phyloP scores from a whole-genome alignment of 306 rosid genomes.

The Abrus pulchellus region DNA sequence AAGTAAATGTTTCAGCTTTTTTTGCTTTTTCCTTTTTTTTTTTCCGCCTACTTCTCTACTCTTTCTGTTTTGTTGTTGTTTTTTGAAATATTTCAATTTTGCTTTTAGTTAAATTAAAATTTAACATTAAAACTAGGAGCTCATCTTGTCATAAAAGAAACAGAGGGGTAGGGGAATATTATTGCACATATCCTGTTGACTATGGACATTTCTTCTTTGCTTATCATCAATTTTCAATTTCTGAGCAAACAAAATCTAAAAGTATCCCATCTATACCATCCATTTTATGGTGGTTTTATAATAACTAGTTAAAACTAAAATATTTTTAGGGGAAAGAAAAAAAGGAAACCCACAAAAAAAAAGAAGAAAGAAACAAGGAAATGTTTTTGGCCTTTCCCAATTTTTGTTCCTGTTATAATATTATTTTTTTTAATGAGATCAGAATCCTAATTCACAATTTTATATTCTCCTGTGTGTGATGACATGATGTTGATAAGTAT shows the following conservation, averaged over 20 bases:
- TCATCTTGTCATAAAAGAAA: conserved; percentile 43
- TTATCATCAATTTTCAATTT: conserved; percentile 51
- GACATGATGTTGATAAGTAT: conserved; percentile 70
- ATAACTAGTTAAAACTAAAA: conserved; percentile 26
- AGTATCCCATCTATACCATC: conserved; percentile 49
- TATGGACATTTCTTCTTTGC: conserved; percentile 60
- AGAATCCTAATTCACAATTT: conserved; percentile 43
- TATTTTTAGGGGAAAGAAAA: conserved; percentile 35
- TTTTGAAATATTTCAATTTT: conserved; percentile 52
- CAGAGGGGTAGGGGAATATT: conserved; percentile 61
- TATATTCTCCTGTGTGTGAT: conserved; percentile 55
- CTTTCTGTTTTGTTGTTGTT: conserved; percentile 43
- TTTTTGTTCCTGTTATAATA: conserved; percentile 1
- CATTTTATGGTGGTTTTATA: conserved; percentile 30
- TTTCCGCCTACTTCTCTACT: not conserved
- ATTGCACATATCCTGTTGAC: conserved; percentile 71
- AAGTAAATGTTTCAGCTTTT: conserved; percentile 76
- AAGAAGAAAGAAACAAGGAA: conserved; percentile 55
- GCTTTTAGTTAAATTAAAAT: conserved; percentile 30
- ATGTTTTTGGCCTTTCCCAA: conserved; percentile 57
- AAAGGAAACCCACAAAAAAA: conserved; percentile 52
- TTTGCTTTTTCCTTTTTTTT: conserved; percentile 28
- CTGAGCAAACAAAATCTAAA: conserved; percentile 52
- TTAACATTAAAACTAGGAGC: not conserved
- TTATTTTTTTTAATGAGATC: not conserved